Evolutionary conservation across 257 asterid species (phyloP).

Genomic region (Solanum chilense): DNA sequence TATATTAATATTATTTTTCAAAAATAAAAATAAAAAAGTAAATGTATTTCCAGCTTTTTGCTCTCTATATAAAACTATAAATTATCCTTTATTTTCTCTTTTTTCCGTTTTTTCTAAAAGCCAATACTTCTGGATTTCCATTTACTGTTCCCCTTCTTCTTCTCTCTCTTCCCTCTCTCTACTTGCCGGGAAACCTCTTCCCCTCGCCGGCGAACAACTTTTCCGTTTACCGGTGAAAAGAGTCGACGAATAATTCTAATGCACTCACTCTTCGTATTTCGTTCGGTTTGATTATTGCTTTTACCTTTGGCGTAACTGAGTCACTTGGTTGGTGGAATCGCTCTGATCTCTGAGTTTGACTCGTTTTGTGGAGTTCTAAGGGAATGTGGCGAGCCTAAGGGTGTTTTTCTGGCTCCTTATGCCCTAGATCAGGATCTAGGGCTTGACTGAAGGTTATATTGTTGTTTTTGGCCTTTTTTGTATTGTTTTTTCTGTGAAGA

Average conservation of each 20-base stretch:
- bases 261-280: background rate
- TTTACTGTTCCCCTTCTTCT: conserved; percentile 24
- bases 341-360: conserved; percentile 58
- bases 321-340: conserved; percentile 26
- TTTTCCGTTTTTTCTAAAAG: conserved; percentile 51
- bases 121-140: conserved; percentile 40
- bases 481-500: conserved; percentile 16
- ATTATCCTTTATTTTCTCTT: conserved; percentile 24
- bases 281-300: background rate
- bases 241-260: conserved; percentile 1
- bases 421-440: conserved; percentile 53
- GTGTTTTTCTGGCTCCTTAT: conserved; percentile 8
- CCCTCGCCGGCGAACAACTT: conserved; percentile 14
- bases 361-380: conserved; percentile 20
- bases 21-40: background rate
- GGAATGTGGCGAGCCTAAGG: conserved; percentile 61
- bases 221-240: conserved; percentile 22
- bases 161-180: conserved; percentile 17
- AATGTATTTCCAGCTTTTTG: background rate
- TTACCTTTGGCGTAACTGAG: background rate
- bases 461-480: conserved; percentile 8
- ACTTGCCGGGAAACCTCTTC: conserved; percentile 33
- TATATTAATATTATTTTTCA: background rate
- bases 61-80: conserved; percentile 31
- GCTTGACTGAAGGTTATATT: conserved; percentile 3